Percentiles rank a stretch among this genome's conserved stretches.
These are phyloP conservation scores for Taiozyma sp. DNA, from an alignment of 1,139 yeast species.

Conservation along the genomic window DNA sequence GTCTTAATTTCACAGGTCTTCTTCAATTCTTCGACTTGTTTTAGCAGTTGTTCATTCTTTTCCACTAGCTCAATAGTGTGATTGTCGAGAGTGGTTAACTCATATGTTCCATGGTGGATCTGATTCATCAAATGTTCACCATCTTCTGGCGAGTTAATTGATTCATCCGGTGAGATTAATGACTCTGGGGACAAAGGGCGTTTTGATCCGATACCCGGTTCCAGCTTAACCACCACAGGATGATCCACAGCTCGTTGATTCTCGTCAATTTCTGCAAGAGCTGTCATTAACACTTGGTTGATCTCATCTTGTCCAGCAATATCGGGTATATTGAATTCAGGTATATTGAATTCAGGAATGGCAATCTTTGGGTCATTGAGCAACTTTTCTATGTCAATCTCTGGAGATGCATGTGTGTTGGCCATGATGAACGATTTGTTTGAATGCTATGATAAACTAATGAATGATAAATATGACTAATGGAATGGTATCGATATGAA, in stretches of 20 bases:
- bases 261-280: conserved; percentile 19
- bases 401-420: background rate
- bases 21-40: conserved; percentile 25
- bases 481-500: background rate
- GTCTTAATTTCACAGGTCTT: conserved; percentile 28
- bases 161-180: conserved; percentile 15
- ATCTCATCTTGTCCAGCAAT: conserved; percentile 8
- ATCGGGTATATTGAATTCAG: conserved; percentile 2
- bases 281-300: conserved; percentile 11
- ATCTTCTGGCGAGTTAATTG: conserved; percentile 17
- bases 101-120: background rate
- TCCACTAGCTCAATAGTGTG: conserved; percentile 2
- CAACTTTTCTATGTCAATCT: conserved; percentile 12
- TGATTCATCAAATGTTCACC: background rate
- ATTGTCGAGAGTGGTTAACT: background rate
- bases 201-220: background rate
- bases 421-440: background rate
- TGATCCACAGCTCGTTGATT: conserved; percentile 2
- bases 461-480: background rate
- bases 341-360: conserved; percentile 1
- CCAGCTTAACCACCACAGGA: background rate
- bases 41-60: conserved; percentile 2
- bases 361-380: conserved; percentile 7
- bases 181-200: conserved; percentile 22
- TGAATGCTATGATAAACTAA: background rate